A percentile compares a stretch with the other conserved stretches of the same genome.
phyloP scores from a whole-genome alignment of 2,329 filamentous ascomycete species.

The Trichoderma koningii region DNA sequence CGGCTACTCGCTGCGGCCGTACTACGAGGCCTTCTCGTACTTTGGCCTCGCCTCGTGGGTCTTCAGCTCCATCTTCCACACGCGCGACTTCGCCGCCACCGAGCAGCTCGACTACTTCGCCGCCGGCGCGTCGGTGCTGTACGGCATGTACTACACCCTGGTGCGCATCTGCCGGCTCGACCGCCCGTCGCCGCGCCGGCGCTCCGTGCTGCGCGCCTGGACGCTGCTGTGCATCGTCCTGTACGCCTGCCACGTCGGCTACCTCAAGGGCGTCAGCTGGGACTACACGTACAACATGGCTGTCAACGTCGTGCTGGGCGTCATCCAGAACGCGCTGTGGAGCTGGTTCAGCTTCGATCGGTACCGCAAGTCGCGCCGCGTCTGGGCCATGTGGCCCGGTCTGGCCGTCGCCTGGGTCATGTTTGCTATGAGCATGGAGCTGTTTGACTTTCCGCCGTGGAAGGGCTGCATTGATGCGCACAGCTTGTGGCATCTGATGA shows the following conservation, averaged over 20 bases:
- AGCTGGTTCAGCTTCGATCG: conserved; percentile 75
- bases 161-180: conserved; percentile 85
- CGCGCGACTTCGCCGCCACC: conserved; percentile 78
- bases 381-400: conserved; percentile 88
- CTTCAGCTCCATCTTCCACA: conserved; percentile 90
- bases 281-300: conserved; percentile 99
- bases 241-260: conserved; percentile 77
- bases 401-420: conserved; percentile 90
- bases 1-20: conserved; percentile 74
- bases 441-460: conserved; percentile 90
- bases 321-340: conserved; percentile 83
- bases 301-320: conserved; percentile 81
- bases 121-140: conserved; percentile 85
- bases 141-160: conserved; percentile 83
- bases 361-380: conserved; percentile 69
- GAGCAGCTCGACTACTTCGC: conserved; percentile 97
- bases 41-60: conserved; percentile 82
- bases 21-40: conserved; percentile 78
- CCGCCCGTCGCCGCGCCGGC: conserved; percentile 47
- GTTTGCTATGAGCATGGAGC: conserved; percentile 90
- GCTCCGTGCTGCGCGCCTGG: conserved; percentile 69
- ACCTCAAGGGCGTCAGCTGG: conserved; percentile 84
- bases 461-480: conserved; percentile 86
- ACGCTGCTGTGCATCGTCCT: conserved; percentile 69
- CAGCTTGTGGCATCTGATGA: conserved; percentile 93